These are phyloP conservation scores for Arxiozyma heterogenica DNA, from an alignment of 1,139 yeast species.

Conservation along the genomic window DNA sequence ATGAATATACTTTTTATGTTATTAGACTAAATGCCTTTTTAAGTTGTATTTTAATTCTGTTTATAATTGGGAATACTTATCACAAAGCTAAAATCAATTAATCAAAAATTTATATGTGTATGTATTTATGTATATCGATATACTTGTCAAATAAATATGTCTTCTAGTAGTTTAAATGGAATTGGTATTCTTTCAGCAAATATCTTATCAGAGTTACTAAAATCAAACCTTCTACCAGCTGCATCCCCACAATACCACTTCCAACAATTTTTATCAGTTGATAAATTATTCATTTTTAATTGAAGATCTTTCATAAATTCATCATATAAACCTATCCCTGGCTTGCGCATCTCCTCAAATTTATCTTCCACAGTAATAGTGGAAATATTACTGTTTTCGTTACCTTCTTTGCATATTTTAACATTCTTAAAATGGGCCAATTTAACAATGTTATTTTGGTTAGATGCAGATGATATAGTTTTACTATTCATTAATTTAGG, in stretches of 20 bases:
- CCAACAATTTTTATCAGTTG: slow-evolving; percentile 32
- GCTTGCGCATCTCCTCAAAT: slow-evolving; percentile 53
- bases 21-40: slow-evolving; percentile 12
- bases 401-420: background rate
- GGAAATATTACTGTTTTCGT: background rate
- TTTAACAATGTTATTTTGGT: slow-evolving; percentile 4
- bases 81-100: background rate
- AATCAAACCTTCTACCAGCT: slow-evolving; percentile 72
- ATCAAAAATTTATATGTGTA: background rate
- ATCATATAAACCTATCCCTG: slow-evolving; percentile 63
- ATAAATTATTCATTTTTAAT: background rate
- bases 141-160: slow-evolving; percentile 26
- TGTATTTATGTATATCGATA: background rate
- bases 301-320: slow-evolving; percentile 35
- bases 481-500: slow-evolving; percentile 34
- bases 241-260: slow-evolving; percentile 92
- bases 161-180: slow-evolving; percentile 62
- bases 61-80: slow-evolving; percentile 9
- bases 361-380: slow-evolving; percentile 6
- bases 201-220: slow-evolving; percentile 62
- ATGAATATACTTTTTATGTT: slow-evolving; percentile 22
- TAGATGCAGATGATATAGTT: background rate
- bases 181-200: slow-evolving; percentile 57
- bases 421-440: background rate
- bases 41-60: slow-evolving; percentile 10